Base-by-base conservation (phyloP, 2,329 filamentous ascomycete species). In the Piedraia hortae region DNA sequence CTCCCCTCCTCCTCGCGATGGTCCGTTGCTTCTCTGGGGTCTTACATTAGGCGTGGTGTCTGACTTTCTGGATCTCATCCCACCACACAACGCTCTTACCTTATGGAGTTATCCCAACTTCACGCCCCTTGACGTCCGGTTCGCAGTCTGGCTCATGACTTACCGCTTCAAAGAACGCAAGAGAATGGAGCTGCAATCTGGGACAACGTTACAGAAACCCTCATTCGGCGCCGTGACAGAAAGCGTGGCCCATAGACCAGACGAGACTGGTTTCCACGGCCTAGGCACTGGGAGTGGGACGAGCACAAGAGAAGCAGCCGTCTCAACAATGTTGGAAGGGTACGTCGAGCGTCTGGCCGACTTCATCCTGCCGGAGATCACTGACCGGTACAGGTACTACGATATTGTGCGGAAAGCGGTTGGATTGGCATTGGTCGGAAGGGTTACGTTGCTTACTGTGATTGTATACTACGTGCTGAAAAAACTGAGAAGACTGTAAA, bases 61-160 rank as follows among this genome's bases (percentile, higher is more conserved):
- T 9, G 67, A 73, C 39, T 63, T 72, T 30, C 49, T 72, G 12
- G 63, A 71, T 30, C 54, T 68, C 34, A 43, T 71, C 3, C 65
- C 65, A n/a, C 62, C 64, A 2, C 48, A 59, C 29, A 61, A 58
- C 23, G 56, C 62, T 2, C 51, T 70, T 3, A 46, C 57, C 15
- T 39, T 69, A 12, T 72, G 66, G 64, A 56, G 55, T 14, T 70
- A 69, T 34, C 67, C 67, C 0, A 71, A 62, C 1, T 71, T 72
- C 35, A 68, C 64, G 1, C 51, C 58, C 2, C 51, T 51, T 25
- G 67, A 72, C 33, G 49, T 71, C 3, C 48, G 57, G 4, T 45
- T 62, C 14, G 45, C 62, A 6, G 53, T 71, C 24, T 64, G 55
- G 47, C 36, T 63, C 6, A 42, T 69, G 34, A 68, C 63, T 0